These are phyloP conservation scores for Vitis hybrid DNA, from an alignment of 177 flowering plant genomes.

Conservation along the genomic window DNA sequence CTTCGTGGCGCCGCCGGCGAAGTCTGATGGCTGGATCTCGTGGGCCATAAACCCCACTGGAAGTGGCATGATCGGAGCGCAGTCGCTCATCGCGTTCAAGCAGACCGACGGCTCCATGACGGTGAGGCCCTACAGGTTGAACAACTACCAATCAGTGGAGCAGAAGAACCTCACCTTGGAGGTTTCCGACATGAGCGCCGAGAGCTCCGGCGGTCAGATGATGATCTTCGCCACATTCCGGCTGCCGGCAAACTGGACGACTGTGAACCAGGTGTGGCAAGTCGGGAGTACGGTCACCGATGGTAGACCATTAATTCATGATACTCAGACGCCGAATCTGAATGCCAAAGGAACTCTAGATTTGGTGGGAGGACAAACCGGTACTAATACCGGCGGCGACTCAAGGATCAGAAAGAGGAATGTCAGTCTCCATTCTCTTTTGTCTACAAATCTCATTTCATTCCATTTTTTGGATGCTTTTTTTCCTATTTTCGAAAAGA, in stretches of 20 bases:
- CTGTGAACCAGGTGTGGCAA: constrained; percentile 53
- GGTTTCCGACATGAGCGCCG: constrained; percentile 33
- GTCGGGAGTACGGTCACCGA: constrained; percentile 29
- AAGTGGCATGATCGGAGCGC: constrained; percentile 24
- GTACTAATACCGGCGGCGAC: neutral
- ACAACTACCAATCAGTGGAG: constrained; percentile 16
- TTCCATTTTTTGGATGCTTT: neutral
- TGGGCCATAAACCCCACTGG: constrained; percentile 32
- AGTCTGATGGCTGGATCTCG: constrained; percentile 26
- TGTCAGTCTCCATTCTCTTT: constrained; percentile 11
- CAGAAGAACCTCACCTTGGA: constrained; percentile 25
- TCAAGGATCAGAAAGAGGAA: constrained; percentile 17
- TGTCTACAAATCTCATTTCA: neutral
- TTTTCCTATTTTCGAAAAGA: neutral
- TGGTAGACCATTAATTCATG: constrained; percentile 26
- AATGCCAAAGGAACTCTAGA: constrained; percentile 23
- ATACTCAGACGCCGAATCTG: constrained; percentile 22
- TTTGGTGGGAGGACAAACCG: constrained; percentile 16
- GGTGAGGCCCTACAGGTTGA: constrained; percentile 21
- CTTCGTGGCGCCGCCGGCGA: constrained; percentile 18
- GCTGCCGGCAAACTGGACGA: constrained; percentile 25
- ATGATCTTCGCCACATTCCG: constrained; percentile 35
- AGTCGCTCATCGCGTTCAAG: constrained; percentile 24
- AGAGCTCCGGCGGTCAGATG: constrained; percentile 25
- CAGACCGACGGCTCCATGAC: constrained; percentile 6